A percentile compares a stretch with the other conserved stretches of the same genome.
phyloP scores from a whole-genome alignment of 331 rosid species.

The Pyrus hybrid region DNA sequence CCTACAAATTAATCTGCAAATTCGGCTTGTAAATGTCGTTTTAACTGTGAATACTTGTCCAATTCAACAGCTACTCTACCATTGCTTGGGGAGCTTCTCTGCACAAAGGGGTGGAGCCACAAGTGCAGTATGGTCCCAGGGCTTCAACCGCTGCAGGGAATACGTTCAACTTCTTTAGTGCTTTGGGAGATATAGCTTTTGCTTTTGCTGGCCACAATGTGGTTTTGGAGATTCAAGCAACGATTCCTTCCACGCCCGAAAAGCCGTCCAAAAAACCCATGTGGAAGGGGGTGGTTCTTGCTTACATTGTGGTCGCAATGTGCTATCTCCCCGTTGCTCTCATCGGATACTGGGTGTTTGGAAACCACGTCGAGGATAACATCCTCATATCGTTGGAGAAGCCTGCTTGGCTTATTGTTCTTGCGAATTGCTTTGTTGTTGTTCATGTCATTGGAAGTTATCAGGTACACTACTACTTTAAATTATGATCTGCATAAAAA shows the following conservation, averaged over 20 bases:
- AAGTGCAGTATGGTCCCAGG: conserved; percentile 17
- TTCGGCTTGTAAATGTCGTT: neutral
- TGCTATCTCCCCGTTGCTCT: conserved; percentile 39
- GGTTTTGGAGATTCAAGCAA: conserved; percentile 57
- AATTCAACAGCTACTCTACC: conserved; percentile 40
- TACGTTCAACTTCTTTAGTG: conserved; percentile 29
- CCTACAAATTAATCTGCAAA: neutral
- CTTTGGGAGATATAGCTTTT: conserved; percentile 42
- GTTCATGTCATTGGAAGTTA: conserved; percentile 55
- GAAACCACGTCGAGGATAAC: conserved; percentile 37
- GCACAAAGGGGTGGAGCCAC: conserved; percentile 28
- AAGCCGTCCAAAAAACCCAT: conserved; percentile 37
- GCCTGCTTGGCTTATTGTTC: conserved; percentile 34
- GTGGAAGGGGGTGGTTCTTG: conserved; percentile 42
- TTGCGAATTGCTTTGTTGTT: conserved; percentile 41
- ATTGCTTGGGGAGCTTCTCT: conserved; percentile 40
- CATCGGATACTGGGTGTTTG: conserved; percentile 41
- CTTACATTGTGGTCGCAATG: conserved; percentile 33
- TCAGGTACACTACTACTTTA: conserved; percentile 15
- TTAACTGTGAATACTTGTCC: neutral
- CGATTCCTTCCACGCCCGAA: conserved; percentile 49
- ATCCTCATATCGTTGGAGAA: conserved; percentile 36
- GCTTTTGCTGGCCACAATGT: conserved; percentile 51
- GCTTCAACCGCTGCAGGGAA: conserved; percentile 24
- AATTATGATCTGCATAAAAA: neutral